Evolutionary conservation across 2,329 filamentous ascomycete genomes (phyloP).

Genomic region (Metarhizium anisopliae): DNA sequence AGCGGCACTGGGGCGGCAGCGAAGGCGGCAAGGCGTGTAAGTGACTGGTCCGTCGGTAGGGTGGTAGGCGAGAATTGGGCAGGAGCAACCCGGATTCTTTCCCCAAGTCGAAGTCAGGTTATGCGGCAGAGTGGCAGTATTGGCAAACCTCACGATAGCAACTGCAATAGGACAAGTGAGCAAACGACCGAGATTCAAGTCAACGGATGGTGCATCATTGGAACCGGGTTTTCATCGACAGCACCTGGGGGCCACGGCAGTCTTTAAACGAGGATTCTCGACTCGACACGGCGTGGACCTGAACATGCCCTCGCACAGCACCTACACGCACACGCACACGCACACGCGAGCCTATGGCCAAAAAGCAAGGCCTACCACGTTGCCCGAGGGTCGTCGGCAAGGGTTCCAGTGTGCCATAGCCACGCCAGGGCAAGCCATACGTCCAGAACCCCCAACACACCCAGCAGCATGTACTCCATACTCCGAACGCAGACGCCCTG

Average conservation of each 20-base stretch:
- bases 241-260: not conserved
- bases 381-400: constrained; percentile 7
- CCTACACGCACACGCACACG: not conserved
- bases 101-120: not conserved
- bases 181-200: not conserved
- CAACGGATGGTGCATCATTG: not conserved
- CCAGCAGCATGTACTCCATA: not conserved
- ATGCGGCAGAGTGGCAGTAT: not conserved
- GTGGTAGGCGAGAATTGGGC: not conserved
- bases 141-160: not conserved
- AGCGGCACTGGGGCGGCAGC: not conserved
- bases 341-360: not conserved
- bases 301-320: not conserved
- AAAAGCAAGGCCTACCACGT: constrained; percentile 5
- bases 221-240: not conserved
- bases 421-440: not conserved
- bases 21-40: constrained; percentile 4
- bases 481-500: too few species aligned
- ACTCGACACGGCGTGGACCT: not conserved
- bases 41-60: not conserved
- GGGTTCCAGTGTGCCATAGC: constrained; percentile 1
- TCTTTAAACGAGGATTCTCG: constrained; percentile 3
- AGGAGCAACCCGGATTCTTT: constrained; percentile 2
- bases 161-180: not conserved
- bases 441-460: not conserved